Evolutionary conservation across 2,329 filamentous ascomycete species (phyloP).

Genomic region (Cryphonectria nitschkei): DNA sequence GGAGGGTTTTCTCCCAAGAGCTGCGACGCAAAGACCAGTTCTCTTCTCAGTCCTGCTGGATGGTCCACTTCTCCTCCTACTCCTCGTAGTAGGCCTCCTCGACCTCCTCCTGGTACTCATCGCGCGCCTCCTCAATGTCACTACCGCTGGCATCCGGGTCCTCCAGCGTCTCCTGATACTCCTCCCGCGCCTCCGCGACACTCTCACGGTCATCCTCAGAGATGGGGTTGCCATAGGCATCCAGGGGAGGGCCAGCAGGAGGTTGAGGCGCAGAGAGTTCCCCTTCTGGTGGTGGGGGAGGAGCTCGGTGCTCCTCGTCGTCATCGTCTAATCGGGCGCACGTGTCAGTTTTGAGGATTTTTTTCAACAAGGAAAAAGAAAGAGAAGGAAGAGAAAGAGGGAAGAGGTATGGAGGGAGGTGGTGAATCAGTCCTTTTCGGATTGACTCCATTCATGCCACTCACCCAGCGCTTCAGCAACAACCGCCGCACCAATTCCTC

Average conservation of each 20-base stretch:
- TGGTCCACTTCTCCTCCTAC: not conserved
- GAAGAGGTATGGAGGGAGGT: not conserved
- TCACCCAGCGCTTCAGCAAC: conserved; percentile 60
- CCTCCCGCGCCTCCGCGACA: conserved; percentile 46
- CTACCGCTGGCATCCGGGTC: conserved; percentile 47
- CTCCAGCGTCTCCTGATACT: conserved; percentile 48
- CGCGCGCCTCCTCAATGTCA: conserved; percentile 52
- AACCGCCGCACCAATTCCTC: conserved; percentile 60
- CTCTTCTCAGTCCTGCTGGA: not conserved
- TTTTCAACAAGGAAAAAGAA: conserved; percentile 8
- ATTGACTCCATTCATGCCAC: not conserved
- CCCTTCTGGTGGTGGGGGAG: conserved; percentile 26
- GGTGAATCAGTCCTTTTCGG: not conserved
- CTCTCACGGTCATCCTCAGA: conserved; percentile 48
- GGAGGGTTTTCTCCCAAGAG: not conserved
- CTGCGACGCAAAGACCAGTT: not conserved
- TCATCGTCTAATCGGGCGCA: conserved; percentile 29
- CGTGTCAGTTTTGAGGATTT: conserved; percentile 29
- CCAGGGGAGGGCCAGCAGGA: conserved; percentile 42
- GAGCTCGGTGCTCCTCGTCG: conserved; percentile 29
- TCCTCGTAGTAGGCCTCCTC: conserved; percentile 47
- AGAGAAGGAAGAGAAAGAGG: no score
- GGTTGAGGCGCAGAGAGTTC: conserved; percentile 37
- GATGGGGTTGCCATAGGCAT: conserved; percentile 47
- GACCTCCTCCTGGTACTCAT: conserved; percentile 55